phyloP scores from a whole-genome alignment of 495 filamentous ascomycete species.

The Penicillium lividum region DNA sequence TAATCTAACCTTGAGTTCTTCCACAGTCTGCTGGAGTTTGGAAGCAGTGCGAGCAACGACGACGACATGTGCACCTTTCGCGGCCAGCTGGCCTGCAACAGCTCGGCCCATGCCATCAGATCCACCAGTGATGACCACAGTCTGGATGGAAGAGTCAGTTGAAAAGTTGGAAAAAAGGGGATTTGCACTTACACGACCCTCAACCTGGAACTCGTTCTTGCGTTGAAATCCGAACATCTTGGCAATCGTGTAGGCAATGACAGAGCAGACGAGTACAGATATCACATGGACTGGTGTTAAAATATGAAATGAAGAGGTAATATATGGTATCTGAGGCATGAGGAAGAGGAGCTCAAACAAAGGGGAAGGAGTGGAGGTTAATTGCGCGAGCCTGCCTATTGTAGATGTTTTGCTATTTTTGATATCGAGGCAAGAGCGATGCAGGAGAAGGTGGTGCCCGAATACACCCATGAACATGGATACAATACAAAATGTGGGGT shows the following conservation, averaged over 20 bases:
- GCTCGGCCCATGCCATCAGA: slow-evolving; percentile 89
- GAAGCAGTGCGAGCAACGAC: slow-evolving; percentile 75
- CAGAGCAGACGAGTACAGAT: slow-evolving; percentile 46
- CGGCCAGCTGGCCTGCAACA: slow-evolving; percentile 69
- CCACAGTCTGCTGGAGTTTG: slow-evolving; percentile 74
- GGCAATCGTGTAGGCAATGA: slow-evolving; percentile 44
- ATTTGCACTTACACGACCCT: slow-evolving; percentile 65
- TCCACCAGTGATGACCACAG: slow-evolving; percentile 83
- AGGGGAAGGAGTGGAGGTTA: slow-evolving; percentile 6
- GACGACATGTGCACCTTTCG: slow-evolving; percentile 83
- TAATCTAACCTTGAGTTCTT: slow-evolving; percentile 58
- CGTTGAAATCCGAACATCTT: slow-evolving; percentile 70
- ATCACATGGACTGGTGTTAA: slow-evolving; percentile 36
- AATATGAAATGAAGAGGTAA: slow-evolving; percentile 26
- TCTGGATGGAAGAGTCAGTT: slow-evolving; percentile 50
- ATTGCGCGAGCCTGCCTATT: slow-evolving; percentile 11
- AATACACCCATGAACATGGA: slow-evolving; percentile 6
- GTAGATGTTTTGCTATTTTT: neutral
- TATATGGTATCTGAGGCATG: slow-evolving; percentile 34
- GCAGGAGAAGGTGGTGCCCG: neutral
- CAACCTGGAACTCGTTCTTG: slow-evolving; percentile 74
- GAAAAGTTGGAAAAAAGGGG: neutral
- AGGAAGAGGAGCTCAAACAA: slow-evolving; percentile 21
- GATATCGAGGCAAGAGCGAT: slow-evolving; percentile 16
- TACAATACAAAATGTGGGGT: neutral